Evolutionary conservation across 805 yeast genomes (phyloP).

Genomic region (Zygosaccharomyces siamensis): DNA sequence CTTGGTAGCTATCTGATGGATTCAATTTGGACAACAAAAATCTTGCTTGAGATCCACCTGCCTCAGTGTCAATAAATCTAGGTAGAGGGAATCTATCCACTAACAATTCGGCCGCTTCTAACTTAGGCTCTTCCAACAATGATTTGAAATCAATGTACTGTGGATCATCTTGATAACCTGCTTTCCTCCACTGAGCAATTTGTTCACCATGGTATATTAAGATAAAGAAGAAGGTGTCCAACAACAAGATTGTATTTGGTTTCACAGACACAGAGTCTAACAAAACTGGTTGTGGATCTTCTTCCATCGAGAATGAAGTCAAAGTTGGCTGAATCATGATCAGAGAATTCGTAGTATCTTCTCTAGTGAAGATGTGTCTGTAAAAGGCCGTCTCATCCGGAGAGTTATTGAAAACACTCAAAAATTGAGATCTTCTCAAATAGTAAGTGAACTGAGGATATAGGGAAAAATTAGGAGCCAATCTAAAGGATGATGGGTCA

Average conservation of each 20-base stretch:
- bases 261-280: constrained; percentile 89
- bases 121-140: constrained; percentile 81
- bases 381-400: constrained; percentile 98
- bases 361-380: constrained; percentile 85
- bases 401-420: constrained; percentile 94
- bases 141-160: constrained; percentile 86
- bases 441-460: constrained; percentile 96
- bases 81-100: constrained; percentile 97
- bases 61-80: constrained; percentile 93
- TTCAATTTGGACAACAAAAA: constrained; percentile 91
- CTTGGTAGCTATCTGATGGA: constrained; percentile 81
- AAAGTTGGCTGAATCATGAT: constrained; percentile 98
- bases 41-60: constrained; percentile 98
- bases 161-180: constrained; percentile 86
- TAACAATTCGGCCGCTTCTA: constrained; percentile 87
- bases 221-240: constrained; percentile 96
- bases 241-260: constrained; percentile 77
- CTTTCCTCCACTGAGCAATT: constrained; percentile 93
- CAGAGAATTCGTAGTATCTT: constrained; percentile 86
- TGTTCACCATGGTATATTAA: constrained; percentile 93
- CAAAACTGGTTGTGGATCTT: constrained; percentile 85
- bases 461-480: constrained; percentile 76
- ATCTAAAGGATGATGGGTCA: constrained; percentile 73
- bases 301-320: constrained; percentile 76
- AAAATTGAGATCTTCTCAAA: constrained; percentile 90